phyloP scores from a whole-genome alignment of 2,329 filamentous ascomycete species.

The Ophiostoma fasciatum region DNA sequence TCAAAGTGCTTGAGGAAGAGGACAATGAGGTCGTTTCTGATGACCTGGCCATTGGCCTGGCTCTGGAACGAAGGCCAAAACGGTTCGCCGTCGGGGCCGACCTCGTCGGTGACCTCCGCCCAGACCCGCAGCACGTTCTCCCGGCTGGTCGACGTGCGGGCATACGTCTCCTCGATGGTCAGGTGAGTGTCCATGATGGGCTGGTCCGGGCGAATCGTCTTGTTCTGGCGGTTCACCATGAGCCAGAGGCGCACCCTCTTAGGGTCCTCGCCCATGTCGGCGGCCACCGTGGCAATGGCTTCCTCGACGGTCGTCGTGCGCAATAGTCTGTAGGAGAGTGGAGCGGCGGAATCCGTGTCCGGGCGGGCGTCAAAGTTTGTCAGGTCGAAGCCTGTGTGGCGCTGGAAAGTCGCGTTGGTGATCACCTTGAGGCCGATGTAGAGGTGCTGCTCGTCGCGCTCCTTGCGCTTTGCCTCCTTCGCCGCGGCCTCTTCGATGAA shows the following conservation, averaged over 20 bases:
- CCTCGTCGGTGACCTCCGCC: constrained; percentile 62
- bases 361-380: constrained; percentile 49
- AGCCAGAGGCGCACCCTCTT: constrained; percentile 73
- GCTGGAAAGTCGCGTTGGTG: constrained; percentile 64
- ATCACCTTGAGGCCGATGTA: constrained; percentile 78
- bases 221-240: constrained; percentile 98
- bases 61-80: constrained; percentile 54
- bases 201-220: constrained; percentile 82
- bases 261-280: constrained; percentile 52
- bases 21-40: constrained; percentile 54
- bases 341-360: constrained; percentile 46
- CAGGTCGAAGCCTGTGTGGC: constrained; percentile 75
- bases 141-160: constrained; percentile 41
- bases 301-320: constrained; percentile 64
- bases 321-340: constrained; percentile 58
- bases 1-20: constrained; percentile 93
- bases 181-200: constrained; percentile 65
- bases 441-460: constrained; percentile 85
- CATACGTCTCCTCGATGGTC: constrained; percentile 56
- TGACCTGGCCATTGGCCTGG: constrained; percentile 39
- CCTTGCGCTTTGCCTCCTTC: constrained; percentile 64
- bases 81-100: constrained; percentile 51
- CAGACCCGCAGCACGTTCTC: constrained; percentile 69
- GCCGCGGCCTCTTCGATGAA: constrained; percentile 71
- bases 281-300: constrained; percentile 54